These are phyloP conservation scores for Stagonosporopsis chrysanthemi DNA, from an alignment of 2,329 filamentous ascomycete species.

Conservation along the genomic window DNA sequence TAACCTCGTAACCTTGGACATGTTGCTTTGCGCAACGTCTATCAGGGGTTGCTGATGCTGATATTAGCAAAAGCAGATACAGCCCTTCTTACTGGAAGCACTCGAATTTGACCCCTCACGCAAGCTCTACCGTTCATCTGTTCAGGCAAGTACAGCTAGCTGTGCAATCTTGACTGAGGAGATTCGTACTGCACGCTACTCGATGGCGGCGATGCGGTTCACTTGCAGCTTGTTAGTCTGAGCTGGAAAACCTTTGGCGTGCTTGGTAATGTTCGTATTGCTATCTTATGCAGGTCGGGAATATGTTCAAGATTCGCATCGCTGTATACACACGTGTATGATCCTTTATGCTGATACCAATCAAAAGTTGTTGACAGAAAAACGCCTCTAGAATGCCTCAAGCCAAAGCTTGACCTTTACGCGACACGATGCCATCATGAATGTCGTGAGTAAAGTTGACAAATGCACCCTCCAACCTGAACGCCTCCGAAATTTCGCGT, in stretches of 20 bases:
- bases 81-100: not conserved
- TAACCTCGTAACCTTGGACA: not conserved
- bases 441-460: conserved; percentile 4
- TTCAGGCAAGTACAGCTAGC: not conserved
- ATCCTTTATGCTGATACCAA: conserved; percentile 1
- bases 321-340: conserved; percentile 13
- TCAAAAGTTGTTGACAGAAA: not conserved
- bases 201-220: not conserved
- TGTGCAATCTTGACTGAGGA: not conserved
- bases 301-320: conserved; percentile 2
- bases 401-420: conserved; percentile 11
- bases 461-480: conserved; percentile 1
- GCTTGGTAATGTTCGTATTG: conserved; percentile 8
- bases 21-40: not conserved
- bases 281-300: conserved; percentile 13
- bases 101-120: not conserved
- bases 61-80: not conserved
- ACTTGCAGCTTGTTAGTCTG: not conserved
- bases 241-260: not conserved
- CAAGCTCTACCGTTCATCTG: not conserved
- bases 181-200: not conserved
- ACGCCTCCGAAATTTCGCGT: conserved; percentile 9
- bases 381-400: conserved; percentile 17
- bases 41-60: conserved; percentile 11
- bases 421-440: conserved; percentile 10